Evolutionary conservation across 2,329 filamentous ascomycete genomes (phyloP).

Genomic region (Penicillium corylophilum): DNA sequence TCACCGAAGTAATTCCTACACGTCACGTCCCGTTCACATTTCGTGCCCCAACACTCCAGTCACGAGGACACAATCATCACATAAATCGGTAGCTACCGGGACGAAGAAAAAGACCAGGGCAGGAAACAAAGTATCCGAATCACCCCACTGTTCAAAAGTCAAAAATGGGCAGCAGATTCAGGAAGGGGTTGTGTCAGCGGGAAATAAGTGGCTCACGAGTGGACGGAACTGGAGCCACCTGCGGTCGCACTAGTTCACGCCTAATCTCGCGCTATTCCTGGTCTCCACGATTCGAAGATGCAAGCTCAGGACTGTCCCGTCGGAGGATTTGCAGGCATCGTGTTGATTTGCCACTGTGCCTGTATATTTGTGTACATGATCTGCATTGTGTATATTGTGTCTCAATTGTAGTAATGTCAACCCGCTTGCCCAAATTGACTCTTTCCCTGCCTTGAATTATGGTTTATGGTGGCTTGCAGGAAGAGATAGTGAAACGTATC

Average conservation of each 20-base stretch:
- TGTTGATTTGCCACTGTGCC: background rate
- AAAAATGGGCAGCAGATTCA: slow-evolving; percentile 1
- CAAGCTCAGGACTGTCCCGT: background rate
- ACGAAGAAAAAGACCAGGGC: background rate
- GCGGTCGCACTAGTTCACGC: slow-evolving; percentile 3
- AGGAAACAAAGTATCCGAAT: slow-evolving; percentile 22
- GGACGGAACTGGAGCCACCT: slow-evolving; percentile 1
- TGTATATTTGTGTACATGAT: background rate
- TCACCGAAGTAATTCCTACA: slow-evolving; percentile 7
- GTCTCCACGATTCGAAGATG: background rate
- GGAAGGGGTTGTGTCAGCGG: slow-evolving; percentile 9
- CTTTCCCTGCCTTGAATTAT: background rate
- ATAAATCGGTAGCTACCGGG: slow-evolving; percentile 15
- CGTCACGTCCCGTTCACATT: slow-evolving; percentile 3
- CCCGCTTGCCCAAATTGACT: background rate
- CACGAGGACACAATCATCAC: slow-evolving; percentile 10
- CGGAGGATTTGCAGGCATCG: background rate
- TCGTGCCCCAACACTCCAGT: slow-evolving; percentile 8
- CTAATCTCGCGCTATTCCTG: background rate
- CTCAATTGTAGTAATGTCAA: background rate
- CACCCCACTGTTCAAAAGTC: slow-evolving; percentile 20
- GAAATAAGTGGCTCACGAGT: slow-evolving; percentile 11
- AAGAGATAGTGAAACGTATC: background rate
- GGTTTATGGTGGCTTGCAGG: background rate
- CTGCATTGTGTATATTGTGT: background rate